phyloP scores from a whole-genome alignment of 148 eudicot species.

The Heliosperma pusillum region DNA sequence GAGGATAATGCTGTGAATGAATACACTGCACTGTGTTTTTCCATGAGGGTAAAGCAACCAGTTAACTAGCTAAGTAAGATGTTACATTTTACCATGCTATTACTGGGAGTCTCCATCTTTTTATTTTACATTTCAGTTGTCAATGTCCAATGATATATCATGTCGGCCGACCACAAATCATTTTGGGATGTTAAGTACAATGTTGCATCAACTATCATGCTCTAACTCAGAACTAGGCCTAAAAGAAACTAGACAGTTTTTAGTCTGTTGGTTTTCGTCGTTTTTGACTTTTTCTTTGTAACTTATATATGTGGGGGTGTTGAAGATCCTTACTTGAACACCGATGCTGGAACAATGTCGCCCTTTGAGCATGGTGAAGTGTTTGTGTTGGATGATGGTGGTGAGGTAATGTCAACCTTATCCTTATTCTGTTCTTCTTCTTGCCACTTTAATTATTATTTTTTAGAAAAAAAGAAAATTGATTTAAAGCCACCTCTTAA shows the following conservation, averaged over 20 bases:
- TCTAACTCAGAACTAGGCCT: too few relatives aligned
- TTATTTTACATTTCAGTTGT: too few relatives aligned
- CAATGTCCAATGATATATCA: too few relatives aligned
- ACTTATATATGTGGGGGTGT: not conserved
- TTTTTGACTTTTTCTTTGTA: not conserved
- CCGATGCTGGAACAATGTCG: slow-evolving; percentile 98
- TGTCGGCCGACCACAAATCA: too few relatives aligned
- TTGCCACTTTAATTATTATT: not conserved
- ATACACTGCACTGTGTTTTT: not conserved
- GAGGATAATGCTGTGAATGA: not conserved
- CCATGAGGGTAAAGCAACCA: not conserved
- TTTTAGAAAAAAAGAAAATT: not conserved
- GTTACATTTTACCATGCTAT: not conserved
- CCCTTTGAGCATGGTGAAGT: slow-evolving; percentile 99
- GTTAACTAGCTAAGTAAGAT: not conserved
- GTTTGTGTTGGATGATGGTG: slow-evolving; percentile 90
- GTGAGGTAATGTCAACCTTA: slow-evolving; percentile 58
- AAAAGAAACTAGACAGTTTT: slow-evolving; percentile 8
- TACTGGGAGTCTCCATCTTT: not conserved
- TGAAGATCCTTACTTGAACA: slow-evolving; percentile 91
- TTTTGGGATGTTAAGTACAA: too few relatives aligned
- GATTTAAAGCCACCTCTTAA: slow-evolving; percentile 3
- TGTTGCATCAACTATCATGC: too few relatives aligned
- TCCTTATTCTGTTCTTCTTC: not conserved
- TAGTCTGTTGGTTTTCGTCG: not conserved